Evolutionary conservation across 2,329 filamentous ascomycete species (phyloP).

Genomic region (Diaporthe australafricana): DNA sequence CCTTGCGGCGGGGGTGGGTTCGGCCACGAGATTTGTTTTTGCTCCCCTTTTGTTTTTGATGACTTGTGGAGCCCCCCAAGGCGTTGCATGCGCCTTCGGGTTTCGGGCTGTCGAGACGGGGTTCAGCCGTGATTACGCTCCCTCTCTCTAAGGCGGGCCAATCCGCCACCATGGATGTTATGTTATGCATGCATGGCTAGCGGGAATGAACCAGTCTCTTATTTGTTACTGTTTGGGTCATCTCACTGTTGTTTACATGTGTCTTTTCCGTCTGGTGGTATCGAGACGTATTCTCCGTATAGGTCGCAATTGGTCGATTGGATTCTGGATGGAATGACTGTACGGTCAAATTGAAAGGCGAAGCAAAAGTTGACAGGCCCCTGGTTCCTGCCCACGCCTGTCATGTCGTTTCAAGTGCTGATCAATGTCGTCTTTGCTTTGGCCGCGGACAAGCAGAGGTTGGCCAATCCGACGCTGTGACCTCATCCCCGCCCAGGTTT

Average conservation of each 20-base stretch:
- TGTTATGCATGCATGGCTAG: no score
- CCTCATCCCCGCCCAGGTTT: constrained; percentile 14
- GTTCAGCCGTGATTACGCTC: no score
- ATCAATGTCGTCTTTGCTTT: constrained; percentile 4
- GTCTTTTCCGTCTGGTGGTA: not conserved
- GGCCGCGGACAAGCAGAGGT: not conserved
- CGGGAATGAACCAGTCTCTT: no score
- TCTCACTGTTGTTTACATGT: not conserved
- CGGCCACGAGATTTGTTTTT: constrained; percentile 25
- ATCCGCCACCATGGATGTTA: no score
- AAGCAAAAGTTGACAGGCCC: not conserved
- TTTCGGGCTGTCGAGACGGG: constrained; percentile 1
- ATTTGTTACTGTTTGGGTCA: no score
- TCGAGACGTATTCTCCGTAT: not conserved
- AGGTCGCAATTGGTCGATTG: not conserved
- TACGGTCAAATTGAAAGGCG: not conserved
- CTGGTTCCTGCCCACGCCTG: not conserved
- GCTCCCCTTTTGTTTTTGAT: constrained; percentile 29
- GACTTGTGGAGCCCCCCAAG: constrained; percentile 12
- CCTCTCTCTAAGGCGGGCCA: no score
- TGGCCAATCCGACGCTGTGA: constrained; percentile 22
- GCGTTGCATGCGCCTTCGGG: constrained; percentile 16
- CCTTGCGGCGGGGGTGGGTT: not conserved
- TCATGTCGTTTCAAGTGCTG: constrained; percentile 28
- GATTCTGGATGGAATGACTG: not conserved